A percentile compares a stretch with the other conserved stretches of the same genome.
These are phyloP conservation scores for Protomyces inundatus DNA, from an alignment of 1,139 yeast genomes.

Conservation along the genomic window DNA sequence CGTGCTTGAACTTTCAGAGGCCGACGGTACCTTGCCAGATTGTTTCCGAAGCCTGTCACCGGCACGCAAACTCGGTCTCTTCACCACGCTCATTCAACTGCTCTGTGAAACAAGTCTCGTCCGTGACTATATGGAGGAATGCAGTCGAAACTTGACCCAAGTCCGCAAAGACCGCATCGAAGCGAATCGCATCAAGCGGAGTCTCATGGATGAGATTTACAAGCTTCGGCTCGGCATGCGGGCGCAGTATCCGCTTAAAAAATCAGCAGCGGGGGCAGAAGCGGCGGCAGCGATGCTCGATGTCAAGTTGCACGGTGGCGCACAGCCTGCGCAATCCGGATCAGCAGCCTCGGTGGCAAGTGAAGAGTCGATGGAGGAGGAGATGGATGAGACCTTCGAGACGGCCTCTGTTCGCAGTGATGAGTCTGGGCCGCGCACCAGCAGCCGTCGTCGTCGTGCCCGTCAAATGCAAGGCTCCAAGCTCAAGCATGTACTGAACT, in stretches of 20 bases:
- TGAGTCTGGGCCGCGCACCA: constrained; percentile 16
- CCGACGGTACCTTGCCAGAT: constrained; percentile 46
- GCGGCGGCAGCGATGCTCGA: neutral
- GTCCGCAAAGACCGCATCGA: constrained; percentile 68
- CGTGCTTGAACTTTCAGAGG: constrained; percentile 51
- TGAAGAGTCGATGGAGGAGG: constrained; percentile 18
- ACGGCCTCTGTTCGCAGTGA: constrained; percentile 12
- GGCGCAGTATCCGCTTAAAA: constrained; percentile 11
- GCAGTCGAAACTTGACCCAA: constrained; percentile 59
- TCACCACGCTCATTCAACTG: constrained; percentile 55
- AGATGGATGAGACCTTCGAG: neutral
- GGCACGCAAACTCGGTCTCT: constrained; percentile 49
- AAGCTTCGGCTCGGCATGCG: constrained; percentile 9
- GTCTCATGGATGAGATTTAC: constrained; percentile 28
- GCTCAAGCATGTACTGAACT: neutral
- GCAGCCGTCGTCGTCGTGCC: neutral
- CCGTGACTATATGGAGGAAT: constrained; percentile 60
- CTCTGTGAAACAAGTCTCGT: constrained; percentile 56
- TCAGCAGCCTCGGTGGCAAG: neutral
- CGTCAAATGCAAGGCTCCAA: constrained; percentile 31
- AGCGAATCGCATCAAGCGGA: constrained; percentile 56
- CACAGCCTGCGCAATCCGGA: constrained; percentile 34
- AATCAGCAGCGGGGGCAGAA: constrained; percentile 7
- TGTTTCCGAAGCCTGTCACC: constrained; percentile 49
- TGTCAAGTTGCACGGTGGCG: constrained; percentile 2